Evolutionary conservation across 169 alveolate species (phyloP).

Genomic region (Eimeria necatrix): DNA sequence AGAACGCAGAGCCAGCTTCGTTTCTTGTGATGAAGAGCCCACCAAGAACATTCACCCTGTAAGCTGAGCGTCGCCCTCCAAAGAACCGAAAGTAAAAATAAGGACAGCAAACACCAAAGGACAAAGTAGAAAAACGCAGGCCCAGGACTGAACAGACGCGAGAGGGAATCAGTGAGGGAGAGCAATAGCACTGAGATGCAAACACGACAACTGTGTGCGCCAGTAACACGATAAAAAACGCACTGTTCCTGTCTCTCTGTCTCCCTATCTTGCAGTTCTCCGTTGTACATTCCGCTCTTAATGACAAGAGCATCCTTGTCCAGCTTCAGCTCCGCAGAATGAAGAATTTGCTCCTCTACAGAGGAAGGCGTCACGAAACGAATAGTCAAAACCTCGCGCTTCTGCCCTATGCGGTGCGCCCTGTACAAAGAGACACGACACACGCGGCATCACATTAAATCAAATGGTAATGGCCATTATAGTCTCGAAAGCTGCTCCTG

Average conservation of each 20-base stretch:
- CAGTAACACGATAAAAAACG: not conserved
- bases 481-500: too few species aligned
- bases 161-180: not conserved
- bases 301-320: constrained; percentile 88
- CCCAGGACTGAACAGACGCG: not conserved
- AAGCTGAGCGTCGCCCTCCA: not conserved
- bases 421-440: constrained; percentile 83
- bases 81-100: not conserved
- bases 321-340: constrained; percentile 91
- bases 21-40: not conserved
- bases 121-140: too few species aligned
- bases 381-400: constrained; percentile 94
- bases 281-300: constrained; percentile 86
- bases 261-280: constrained; percentile 76
- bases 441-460: too few species aligned
- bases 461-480: too few species aligned
- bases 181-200: not conserved
- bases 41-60: not conserved
- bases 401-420: constrained; percentile 98
- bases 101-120: not conserved
- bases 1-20: too few species aligned
- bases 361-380: constrained; percentile 95
- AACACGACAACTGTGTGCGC: not conserved
- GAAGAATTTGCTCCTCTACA: constrained; percentile 96
- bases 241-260: constrained; percentile 71